Evolutionary conservation across 2,329 filamentous ascomycete species (phyloP).

Genomic region (Aciculosporium take): DNA sequence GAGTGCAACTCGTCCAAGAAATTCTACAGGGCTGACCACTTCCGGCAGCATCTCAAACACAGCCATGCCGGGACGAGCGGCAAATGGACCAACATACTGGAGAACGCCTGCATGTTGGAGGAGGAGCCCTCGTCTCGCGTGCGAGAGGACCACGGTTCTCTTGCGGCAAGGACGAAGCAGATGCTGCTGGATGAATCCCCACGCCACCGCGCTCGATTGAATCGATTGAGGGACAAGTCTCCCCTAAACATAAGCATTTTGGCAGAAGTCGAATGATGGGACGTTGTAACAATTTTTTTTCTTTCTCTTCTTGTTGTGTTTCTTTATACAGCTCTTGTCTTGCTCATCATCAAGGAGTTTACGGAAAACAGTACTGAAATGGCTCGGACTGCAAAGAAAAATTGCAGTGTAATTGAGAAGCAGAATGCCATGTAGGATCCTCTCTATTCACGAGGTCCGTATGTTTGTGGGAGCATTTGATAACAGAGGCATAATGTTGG

Average conservation of each 20-base stretch:
- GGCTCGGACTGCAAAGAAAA: too few relatives aligned
- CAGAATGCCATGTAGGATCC: too few relatives aligned
- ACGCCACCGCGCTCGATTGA: not conserved
- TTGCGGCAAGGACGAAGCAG: too few relatives aligned
- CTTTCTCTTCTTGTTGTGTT: not conserved
- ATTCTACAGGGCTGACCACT: constrained; percentile 94
- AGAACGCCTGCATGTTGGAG: constrained; percentile 90
- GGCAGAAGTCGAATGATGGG: not conserved
- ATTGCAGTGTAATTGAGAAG: not conserved
- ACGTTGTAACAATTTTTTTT: not conserved
- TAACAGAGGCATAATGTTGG: too few relatives aligned
- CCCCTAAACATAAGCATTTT: not conserved
- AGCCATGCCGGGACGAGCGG: constrained; percentile 91
- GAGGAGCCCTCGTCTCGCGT: constrained; percentile 42
- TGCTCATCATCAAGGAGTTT: not conserved
- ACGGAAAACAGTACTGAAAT: not conserved
- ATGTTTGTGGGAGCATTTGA: too few relatives aligned
- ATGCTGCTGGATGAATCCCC: not conserved
- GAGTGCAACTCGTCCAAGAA: constrained; percentile 98
- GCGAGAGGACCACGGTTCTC: too few relatives aligned
- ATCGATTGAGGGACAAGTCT: too few relatives aligned
- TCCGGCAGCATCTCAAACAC: constrained; percentile 95
- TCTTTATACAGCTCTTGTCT: not conserved
- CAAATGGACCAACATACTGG: constrained; percentile 97
- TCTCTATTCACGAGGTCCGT: too few relatives aligned